Conservation (phyloP, 78 protist species). For the Dictyostelium capitatum region DNA sequence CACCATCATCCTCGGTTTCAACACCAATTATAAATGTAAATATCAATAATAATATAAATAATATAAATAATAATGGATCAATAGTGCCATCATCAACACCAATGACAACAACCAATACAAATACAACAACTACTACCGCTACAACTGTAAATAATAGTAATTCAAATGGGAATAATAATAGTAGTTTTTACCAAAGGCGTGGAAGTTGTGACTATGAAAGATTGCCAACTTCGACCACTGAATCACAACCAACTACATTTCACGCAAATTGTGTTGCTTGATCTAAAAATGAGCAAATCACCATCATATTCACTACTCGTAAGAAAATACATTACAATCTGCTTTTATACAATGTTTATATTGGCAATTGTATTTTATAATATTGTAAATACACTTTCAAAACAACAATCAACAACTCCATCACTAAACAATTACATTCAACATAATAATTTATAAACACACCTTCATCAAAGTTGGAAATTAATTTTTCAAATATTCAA, state of each 20-base stretch:
- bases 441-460: too few species aligned
- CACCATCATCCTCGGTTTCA: too few species aligned
- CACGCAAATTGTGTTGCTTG: slow-evolving; percentile 33
- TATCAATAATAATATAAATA: neutral
- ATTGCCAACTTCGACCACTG: slow-evolving; percentile 3
- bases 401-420: neutral
- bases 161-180: neutral
- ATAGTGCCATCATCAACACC: neutral
- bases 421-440: too few species aligned
- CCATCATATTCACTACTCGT: neutral
- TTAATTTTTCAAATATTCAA: too few species aligned
- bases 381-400: slow-evolving; percentile 25
- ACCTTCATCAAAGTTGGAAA: too few species aligned
- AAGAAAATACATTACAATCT: neutral
- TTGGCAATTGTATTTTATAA: neutral
- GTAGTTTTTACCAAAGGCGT: slow-evolving; percentile 35
- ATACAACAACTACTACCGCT: neutral
- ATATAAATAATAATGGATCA: too few species aligned
- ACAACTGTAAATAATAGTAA: neutral
- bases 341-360: neutral
- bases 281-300: slow-evolving; percentile 1
- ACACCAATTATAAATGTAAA: neutral
- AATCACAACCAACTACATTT: neutral
- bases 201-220: slow-evolving; percentile 54
- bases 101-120: neutral